phyloP scores from a whole-genome alignment of 495 filamentous ascomycete species.

The Penicilliopsis zonata region DNA sequence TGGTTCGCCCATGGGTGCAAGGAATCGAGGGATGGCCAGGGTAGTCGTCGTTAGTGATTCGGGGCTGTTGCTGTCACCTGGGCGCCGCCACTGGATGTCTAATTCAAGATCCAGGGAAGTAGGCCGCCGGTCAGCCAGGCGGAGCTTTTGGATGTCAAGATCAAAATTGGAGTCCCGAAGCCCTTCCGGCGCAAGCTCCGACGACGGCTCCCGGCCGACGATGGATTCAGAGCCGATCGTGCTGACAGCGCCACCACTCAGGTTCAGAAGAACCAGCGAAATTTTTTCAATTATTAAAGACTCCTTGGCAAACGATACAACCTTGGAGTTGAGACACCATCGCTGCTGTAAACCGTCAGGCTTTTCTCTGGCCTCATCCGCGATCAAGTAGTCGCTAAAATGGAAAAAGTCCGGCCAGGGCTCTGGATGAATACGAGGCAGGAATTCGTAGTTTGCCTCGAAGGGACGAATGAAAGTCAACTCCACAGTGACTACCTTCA shows the following conservation, averaged over 20 bases:
- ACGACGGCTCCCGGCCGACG: constrained; percentile 16
- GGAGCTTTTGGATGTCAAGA: constrained; percentile 56
- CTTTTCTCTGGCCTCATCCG: constrained; percentile 11
- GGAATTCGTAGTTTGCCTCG: constrained; percentile 76
- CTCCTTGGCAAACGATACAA: constrained; percentile 67
- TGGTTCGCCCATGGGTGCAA: constrained; percentile 71
- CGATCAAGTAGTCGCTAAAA: constrained; percentile 25
- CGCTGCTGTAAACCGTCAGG: constrained; percentile 61
- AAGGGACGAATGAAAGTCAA: constrained; percentile 71
- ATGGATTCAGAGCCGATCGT: constrained; percentile 27
- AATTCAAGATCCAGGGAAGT: constrained; percentile 64
- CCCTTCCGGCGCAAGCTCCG: constrained; percentile 45
- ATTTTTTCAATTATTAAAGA: constrained; percentile 55
- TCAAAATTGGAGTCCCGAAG: constrained; percentile 59
- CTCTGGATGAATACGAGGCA: constrained; percentile 60
- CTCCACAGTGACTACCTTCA: constrained; percentile 52
- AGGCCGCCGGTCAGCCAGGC: constrained; percentile 67
- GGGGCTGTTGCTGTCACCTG: constrained; percentile 7
- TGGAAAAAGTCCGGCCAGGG: constrained; percentile 82
- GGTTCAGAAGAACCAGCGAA: constrained; percentile 40
- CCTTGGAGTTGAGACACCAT: constrained; percentile 62
- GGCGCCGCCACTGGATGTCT: constrained; percentile 64
- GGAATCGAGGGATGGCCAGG: constrained; percentile 65
- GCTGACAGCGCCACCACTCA: constrained; percentile 42
- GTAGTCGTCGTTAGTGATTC: constrained; percentile 28